A percentile compares a stretch with the other conserved stretches of the same genome.
phyloP scores from a whole-genome alignment of 495 filamentous ascomycete genomes.

The Tuber umbilicatum region DNA sequence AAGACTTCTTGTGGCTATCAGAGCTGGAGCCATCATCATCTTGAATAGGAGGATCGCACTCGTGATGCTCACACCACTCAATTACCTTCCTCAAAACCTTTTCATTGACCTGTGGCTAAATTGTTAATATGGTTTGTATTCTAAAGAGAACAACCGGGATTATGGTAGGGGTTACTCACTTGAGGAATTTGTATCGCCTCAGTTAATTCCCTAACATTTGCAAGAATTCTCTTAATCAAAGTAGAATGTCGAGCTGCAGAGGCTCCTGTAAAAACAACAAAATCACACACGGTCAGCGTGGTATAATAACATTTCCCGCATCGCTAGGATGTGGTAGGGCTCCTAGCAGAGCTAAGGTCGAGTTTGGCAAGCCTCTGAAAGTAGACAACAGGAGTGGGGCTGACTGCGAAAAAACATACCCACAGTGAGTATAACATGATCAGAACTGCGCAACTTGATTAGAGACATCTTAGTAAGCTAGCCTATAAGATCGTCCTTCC shows the following conservation, averaged over 20 bases:
- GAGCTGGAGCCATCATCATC: conserved; percentile 82
- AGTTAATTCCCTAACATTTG: conserved; percentile 69
- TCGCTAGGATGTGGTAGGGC: too few relatives aligned
- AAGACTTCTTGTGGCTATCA: conserved; percentile 95
- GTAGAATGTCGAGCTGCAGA: conserved; percentile 82
- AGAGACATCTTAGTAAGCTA: conserved; percentile 22
- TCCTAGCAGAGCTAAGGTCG: neutral
- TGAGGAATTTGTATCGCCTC: conserved; percentile 80
- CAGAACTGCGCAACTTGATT: conserved; percentile 41
- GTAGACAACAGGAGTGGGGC: conserved; percentile 14
- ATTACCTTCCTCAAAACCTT: conserved; percentile 88
- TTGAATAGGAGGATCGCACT: conserved; percentile 66
- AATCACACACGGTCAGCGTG: conserved; percentile 12
- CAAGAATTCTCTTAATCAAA: conserved; percentile 95
- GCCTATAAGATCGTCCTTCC: conserved; percentile 6
- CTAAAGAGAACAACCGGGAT: neutral
- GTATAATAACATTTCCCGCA: neutral
- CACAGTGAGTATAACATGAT: conserved; percentile 33
- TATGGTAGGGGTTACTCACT: conserved; percentile 50
- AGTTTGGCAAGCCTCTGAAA: conserved; percentile 3
- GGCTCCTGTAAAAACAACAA: conserved; percentile 54
- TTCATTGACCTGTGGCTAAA: conserved; percentile 67
- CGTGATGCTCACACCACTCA: conserved; percentile 95
- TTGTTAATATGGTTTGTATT: neutral
- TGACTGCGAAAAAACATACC: conserved; percentile 31